These are phyloP conservation scores for Vitis rupestris DNA, from an alignment of 164 flowering plant species.

Conservation along the genomic window DNA sequence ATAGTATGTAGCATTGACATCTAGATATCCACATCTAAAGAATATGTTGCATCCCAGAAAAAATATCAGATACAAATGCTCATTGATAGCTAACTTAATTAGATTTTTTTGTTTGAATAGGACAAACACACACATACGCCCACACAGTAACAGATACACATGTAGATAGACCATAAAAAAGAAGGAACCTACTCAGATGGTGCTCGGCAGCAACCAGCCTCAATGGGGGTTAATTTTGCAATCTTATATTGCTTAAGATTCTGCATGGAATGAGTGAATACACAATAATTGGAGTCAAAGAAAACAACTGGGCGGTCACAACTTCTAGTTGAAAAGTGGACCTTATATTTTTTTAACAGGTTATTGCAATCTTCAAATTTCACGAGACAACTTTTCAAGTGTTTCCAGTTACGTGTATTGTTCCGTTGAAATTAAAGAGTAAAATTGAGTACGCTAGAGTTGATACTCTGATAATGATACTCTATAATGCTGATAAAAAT, in stretches of 20 bases:
- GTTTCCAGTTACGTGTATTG: conserved; percentile 72
- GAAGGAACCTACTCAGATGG: conserved; percentile 73
- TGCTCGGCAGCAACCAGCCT: conserved; percentile 95
- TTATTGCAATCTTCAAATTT: conserved; percentile 77
- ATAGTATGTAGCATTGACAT: conserved; percentile 79
- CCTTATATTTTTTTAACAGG: conserved; percentile 77
- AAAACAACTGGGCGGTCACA: background rate
- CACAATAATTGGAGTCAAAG: background rate
- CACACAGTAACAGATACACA: no score
- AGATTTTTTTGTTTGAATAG: no score
- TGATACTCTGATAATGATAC: background rate
- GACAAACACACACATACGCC: no score
- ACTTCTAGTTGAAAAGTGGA: conserved; percentile 15
- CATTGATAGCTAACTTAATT: no score
- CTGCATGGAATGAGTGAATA: conserved; percentile 36
- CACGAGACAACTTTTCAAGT: conserved; percentile 80
- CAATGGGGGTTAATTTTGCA: conserved; percentile 81
- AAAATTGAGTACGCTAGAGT: background rate
- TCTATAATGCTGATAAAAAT: background rate
- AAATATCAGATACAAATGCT: background rate
- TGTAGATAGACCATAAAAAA: background rate
- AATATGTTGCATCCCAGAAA: conserved; percentile 3
- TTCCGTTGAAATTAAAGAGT: conserved; percentile 49
- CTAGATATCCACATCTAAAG: conserved; percentile 85
- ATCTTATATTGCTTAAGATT: conserved; percentile 61